Evolutionary conservation across 345 rosid genomes (phyloP).

Genomic region (Arabis alpina): DNA sequence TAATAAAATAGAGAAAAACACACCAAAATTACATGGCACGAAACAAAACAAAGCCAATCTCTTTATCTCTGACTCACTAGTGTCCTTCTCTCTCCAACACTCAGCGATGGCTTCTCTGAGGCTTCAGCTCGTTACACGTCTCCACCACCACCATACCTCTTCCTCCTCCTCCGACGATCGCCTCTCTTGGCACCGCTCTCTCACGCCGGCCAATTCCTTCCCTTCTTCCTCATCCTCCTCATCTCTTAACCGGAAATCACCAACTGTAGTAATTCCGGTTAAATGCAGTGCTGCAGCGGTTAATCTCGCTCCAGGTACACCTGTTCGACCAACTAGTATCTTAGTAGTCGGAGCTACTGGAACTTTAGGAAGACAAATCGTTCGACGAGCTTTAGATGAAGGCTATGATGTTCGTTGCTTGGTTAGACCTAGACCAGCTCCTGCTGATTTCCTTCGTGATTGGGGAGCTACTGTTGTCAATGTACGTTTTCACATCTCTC

Average conservation of each 20-base stretch:
- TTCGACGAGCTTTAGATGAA: conserved; percentile 88
- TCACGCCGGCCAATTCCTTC: conserved; percentile 39
- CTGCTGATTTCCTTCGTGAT: conserved; percentile 93
- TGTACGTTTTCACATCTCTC: conserved; percentile 43
- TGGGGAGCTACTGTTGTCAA: conserved; percentile 98
- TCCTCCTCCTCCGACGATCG: conserved; percentile 35
- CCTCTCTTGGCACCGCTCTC: conserved; percentile 49
- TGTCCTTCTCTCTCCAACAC: not conserved
- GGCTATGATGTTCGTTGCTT: conserved; percentile 93
- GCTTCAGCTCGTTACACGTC: conserved; percentile 54
- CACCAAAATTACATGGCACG: too few relatives aligned
- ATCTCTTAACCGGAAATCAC: conserved; percentile 24
- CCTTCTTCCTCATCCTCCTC: conserved; percentile 31
- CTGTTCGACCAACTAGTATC: conserved; percentile 74
- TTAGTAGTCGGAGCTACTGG: conserved; percentile 92
- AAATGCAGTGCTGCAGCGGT: conserved; percentile 52
- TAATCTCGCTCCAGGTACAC: conserved; percentile 84
- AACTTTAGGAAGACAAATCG: conserved; percentile 89
- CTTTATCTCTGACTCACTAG: not conserved
- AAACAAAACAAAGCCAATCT: too few relatives aligned
- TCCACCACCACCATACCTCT: conserved; percentile 34
- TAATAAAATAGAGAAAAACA: too few relatives aligned
- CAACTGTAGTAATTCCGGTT: conserved; percentile 39
- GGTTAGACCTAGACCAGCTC: conserved; percentile 90
- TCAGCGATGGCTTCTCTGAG: conserved; percentile 58